phyloP scores from a whole-genome alignment of 352 stramenopile species.

The Phytophthora hybrid region DNA sequence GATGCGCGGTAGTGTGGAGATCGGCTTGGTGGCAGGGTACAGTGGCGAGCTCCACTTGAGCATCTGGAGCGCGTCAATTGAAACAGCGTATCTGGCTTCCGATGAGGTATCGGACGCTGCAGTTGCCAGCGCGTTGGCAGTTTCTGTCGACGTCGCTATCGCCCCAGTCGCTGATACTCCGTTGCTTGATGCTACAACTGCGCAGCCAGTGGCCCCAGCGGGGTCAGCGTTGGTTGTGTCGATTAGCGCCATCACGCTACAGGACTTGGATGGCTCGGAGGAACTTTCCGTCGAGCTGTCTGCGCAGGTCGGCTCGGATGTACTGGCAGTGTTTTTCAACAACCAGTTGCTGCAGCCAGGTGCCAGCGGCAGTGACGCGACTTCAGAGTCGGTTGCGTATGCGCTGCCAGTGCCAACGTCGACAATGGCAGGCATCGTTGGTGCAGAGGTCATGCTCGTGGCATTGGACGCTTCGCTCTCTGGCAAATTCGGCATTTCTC shows the following conservation, averaged over 20 bases:
- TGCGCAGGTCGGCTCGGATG: not conserved
- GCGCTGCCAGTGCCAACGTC: conserved; percentile 14
- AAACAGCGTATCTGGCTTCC: not conserved
- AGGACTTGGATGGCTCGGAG: conserved; percentile 36
- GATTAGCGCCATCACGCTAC: conserved; percentile 18
- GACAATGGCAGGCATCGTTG: conserved; percentile 10
- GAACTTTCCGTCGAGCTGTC: conserved; percentile 22
- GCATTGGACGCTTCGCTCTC: conserved; percentile 10
- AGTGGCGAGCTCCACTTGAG: conserved; percentile 27
- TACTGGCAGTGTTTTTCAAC: conserved; percentile 30
- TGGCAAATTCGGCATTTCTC: conserved; percentile 19
- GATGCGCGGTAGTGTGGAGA: conserved; percentile 28
- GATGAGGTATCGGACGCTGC: not conserved
- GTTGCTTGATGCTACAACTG: not conserved
- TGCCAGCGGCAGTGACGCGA: not conserved
- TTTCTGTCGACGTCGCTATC: not conserved
- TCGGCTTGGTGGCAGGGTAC: conserved; percentile 29
- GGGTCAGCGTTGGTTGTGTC: not conserved
- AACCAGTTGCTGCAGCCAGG: conserved; percentile 10
- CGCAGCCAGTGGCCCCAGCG: not conserved
- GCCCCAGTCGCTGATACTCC: not conserved
- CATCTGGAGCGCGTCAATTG: conserved; percentile 22
- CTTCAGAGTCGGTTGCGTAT: conserved; percentile 2
- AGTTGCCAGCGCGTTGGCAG: not conserved
- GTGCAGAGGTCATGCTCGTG: conserved; percentile 26